A percentile compares a stretch with the other conserved stretches of the same genome.
Evolutionary conservation across 108 stramenopile genomes (phyloP).

Genomic region (Epithemia pelagica): DNA sequence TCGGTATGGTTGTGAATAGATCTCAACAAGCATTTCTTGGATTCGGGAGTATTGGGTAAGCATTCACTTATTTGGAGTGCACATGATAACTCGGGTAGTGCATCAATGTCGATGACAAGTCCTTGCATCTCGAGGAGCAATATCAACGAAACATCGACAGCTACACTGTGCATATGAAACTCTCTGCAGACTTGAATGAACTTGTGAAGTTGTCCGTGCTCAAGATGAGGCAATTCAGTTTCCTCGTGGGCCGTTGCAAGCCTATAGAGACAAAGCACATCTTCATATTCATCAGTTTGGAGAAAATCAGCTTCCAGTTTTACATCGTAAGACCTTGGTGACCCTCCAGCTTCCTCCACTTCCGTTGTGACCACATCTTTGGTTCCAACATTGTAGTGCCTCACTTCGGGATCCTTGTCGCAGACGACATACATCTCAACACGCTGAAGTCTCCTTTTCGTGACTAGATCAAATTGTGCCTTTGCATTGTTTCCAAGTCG

Average conservation of each 20-base stretch:
- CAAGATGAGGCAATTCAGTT: background rate
- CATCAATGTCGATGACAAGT: background rate
- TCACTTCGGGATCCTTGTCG: background rate
- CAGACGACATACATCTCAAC: background rate
- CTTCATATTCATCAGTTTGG: background rate
- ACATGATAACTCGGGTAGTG: background rate
- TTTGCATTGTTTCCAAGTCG: background rate
- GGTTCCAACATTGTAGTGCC: background rate
- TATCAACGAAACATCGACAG: background rate
- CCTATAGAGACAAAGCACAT: background rate
- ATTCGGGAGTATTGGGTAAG: background rate
- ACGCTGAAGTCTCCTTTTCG: background rate
- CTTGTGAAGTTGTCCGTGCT: background rate
- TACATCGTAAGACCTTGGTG: background rate
- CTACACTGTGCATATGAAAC: background rate
- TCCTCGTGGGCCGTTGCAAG: background rate
- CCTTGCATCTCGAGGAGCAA: background rate
- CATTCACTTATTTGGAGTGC: background rate
- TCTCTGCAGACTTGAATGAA: background rate
- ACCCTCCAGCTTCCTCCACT: background rate
- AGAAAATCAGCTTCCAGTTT: background rate
- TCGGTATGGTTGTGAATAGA: background rate
- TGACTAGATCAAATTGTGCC: background rate
- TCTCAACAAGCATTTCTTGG: background rate
- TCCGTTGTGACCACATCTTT: background rate